Conservation (phyloP, 768 basidiomycete genomes). For the Sporobolomyces roseus region DNA sequence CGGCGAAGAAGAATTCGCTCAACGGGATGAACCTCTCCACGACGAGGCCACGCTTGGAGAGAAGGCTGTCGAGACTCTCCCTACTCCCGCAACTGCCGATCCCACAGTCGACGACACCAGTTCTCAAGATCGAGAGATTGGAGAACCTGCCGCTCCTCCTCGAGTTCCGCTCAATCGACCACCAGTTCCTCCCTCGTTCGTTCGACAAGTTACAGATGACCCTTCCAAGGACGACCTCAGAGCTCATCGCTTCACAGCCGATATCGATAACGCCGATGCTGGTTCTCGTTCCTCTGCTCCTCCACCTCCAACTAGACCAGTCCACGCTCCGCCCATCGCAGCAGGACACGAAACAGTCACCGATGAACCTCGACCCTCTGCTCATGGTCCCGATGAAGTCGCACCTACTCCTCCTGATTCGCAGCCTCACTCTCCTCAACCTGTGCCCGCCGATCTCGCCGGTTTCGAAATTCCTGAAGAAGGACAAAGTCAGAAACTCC, state of each 20-base stretch:
- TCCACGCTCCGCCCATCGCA: slow-evolving; percentile 7
- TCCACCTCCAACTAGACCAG: slow-evolving; percentile 3
- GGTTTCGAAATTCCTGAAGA: neutral
- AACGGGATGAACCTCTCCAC: neutral
- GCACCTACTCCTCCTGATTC: neutral
- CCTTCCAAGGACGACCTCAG: neutral
- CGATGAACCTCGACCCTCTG: slow-evolving; percentile 1
- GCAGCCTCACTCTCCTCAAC: neutral
- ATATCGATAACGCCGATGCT: neutral
- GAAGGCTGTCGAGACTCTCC: slow-evolving; percentile 3
- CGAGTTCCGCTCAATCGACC: too few species aligned
- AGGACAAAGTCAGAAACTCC: neutral
- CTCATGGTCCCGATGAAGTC: neutral
- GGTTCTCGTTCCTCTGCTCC: neutral
- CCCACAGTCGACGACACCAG: neutral
- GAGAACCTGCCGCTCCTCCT: neutral
- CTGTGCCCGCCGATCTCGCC: slow-evolving; percentile 1
- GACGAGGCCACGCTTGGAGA: neutral
- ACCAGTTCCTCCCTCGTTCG: slow-evolving; percentile 21
- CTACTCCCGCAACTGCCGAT: neutral
- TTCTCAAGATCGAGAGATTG: neutral
- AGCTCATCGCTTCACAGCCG: neutral
- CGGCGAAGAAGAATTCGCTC: neutral
- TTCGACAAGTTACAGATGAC: slow-evolving; percentile 14
- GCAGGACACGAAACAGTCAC: slow-evolving; percentile 6